phyloP scores from a whole-genome alignment of 2,329 filamentous ascomycete species.

The Fusarium decemcellulare region DNA sequence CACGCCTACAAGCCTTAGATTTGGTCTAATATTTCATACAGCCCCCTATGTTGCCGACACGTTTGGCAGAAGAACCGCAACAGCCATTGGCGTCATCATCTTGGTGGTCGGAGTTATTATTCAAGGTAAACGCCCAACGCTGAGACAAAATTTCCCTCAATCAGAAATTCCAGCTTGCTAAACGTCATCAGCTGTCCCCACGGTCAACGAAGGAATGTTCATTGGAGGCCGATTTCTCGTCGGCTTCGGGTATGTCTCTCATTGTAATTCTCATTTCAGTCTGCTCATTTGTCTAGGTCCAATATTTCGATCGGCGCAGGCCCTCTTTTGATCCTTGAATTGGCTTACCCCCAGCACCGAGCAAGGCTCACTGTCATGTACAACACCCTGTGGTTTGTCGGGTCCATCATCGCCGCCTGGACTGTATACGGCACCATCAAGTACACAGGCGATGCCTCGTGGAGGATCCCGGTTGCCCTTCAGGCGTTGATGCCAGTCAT shows the following conservation, averaged over 20 bases:
- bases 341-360: neutral
- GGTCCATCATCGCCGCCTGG: neutral
- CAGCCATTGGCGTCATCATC: neutral
- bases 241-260: neutral
- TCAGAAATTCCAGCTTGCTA: too few relatives aligned
- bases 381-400: neutral
- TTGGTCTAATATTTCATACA: neutral
- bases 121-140: neutral
- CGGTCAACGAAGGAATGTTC: neutral
- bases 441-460: neutral
- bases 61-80: neutral
- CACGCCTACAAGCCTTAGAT: too few relatives aligned
- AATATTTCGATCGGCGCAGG: neutral
- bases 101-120: neutral
- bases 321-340: neutral
- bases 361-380: neutral
- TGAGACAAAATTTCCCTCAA: too few relatives aligned
- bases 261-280: too few relatives aligned
- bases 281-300: neutral
- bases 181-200: neutral
- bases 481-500: neutral
- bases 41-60: neutral
- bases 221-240: neutral
- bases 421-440: neutral
- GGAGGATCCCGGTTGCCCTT: neutral